Conservation (phyloP, 805 yeast genomes). For the Kuraishia hungarica region DNA sequence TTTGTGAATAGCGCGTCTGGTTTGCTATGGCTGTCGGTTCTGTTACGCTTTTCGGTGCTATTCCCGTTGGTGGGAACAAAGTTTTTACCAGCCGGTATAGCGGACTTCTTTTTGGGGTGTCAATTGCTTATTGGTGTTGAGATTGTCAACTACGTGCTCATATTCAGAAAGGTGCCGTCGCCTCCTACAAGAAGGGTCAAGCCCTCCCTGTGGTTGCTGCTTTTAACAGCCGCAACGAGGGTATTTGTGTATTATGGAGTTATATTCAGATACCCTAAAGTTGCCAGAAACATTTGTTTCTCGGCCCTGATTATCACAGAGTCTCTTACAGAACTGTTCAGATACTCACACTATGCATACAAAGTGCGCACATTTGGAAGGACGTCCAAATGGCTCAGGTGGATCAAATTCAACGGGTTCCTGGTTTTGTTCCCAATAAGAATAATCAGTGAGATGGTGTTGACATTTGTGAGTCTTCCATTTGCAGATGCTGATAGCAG, state of each 20-base stretch:
- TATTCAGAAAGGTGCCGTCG: conserved; percentile 8
- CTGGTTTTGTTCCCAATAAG: conserved; percentile 14
- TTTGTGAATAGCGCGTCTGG: conserved; percentile 19
- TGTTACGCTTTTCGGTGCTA: conserved; percentile 39
- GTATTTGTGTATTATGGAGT: conserved; percentile 8
- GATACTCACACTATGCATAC: conserved; percentile 17
- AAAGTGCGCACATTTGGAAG: conserved; percentile 17
- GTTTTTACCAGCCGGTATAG: conserved; percentile 65
- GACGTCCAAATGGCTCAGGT: conserved; percentile 10
- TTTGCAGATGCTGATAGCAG: conserved; percentile 6
- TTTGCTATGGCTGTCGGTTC: conserved; percentile 40
- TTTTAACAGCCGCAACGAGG: conserved; percentile 8
- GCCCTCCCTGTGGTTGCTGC: conserved; percentile 7
- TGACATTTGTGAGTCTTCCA: conserved; percentile 14
- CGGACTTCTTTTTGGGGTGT: conserved; percentile 40
- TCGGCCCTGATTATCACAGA: conserved; percentile 13
- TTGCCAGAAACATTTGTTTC: conserved; percentile 15
- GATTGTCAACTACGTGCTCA: conserved; percentile 10
- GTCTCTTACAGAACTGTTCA: conserved; percentile 14
- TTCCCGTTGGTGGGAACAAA: conserved; percentile 57
- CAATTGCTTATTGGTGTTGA: conserved; percentile 12
- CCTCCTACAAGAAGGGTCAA: conserved; percentile 2
- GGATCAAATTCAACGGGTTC: conserved; percentile 9
- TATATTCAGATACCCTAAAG: conserved; percentile 17
- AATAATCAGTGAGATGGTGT: conserved; percentile 10